Conservation (phyloP, 176 grass and related monocot species). For the Neostapfia colusana region DNA sequence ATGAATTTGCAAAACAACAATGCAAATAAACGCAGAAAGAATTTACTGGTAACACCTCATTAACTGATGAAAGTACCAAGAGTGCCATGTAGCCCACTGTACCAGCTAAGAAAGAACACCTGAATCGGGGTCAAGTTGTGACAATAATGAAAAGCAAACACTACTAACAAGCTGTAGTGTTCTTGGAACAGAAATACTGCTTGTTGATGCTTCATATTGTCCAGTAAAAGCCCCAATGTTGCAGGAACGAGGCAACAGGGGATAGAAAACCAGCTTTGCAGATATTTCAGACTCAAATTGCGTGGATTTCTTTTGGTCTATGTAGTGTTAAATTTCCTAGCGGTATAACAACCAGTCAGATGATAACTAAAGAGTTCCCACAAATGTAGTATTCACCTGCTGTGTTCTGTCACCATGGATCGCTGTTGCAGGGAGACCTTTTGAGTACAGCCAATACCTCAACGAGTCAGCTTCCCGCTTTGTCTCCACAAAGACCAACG, state of each 20-base stretch:
- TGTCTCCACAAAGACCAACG: slow-evolving; percentile 92
- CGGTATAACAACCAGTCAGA: background rate
- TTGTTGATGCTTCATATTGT: background rate
- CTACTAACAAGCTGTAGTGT: background rate
- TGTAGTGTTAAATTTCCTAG: background rate
- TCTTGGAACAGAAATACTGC: background rate
- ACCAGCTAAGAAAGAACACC: background rate
- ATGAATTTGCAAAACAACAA: background rate
- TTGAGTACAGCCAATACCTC: slow-evolving; percentile 53
- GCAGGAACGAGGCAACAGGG: background rate
- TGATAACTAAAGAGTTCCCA: background rate
- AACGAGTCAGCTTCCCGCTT: slow-evolving; percentile 78
- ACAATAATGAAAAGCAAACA: background rate
- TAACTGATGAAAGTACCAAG: background rate
- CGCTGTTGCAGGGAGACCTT: slow-evolving; percentile 65
- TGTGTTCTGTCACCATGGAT: slow-evolving; percentile 83
- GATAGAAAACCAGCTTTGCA: background rate
- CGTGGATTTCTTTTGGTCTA: background rate
- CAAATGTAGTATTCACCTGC: slow-evolving; percentile 40
- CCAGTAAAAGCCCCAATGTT: background rate
- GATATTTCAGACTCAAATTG: background rate
- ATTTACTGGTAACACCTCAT: background rate
- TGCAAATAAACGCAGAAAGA: background rate
- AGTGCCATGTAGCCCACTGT: background rate
- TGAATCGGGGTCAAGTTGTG: background rate